A percentile compares a stretch with the other conserved stretches of the same genome.
Conservation (phyloP, 495 filamentous ascomycete species). For the Sordaria brevicollis region DNA sequence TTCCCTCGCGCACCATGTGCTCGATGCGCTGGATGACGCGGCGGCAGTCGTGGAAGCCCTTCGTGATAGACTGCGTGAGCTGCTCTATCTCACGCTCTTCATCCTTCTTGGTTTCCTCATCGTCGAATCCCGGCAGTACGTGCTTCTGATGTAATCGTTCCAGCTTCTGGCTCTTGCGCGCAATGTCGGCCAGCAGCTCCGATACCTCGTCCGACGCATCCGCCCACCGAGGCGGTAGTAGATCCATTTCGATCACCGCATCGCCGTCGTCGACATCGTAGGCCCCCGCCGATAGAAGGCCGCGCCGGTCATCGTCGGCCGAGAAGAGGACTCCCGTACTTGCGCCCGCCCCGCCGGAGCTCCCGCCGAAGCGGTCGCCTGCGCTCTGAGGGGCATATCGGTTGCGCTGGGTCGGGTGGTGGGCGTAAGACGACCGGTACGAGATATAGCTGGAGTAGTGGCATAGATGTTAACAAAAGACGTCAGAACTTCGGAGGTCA, state of each 20-base stretch:
- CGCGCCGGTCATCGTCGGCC: conserved; percentile 61
- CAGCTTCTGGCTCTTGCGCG: conserved; percentile 68
- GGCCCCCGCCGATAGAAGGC: conserved; percentile 68
- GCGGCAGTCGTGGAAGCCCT: conserved; percentile 81
- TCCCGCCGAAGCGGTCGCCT: conserved; percentile 63
- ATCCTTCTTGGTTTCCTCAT: conserved; percentile 71
- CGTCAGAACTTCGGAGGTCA: neutral
- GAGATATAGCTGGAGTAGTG: conserved; percentile 69
- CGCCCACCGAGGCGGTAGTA: conserved; percentile 89
- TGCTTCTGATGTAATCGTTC: conserved; percentile 96
- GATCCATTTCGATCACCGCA: conserved; percentile 95
- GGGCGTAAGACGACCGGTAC: conserved; percentile 95
- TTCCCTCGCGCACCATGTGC: conserved; percentile 67
- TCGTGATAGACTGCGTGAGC: conserved; percentile 81
- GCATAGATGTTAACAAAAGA: neutral
- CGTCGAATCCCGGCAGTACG: conserved; percentile 91
- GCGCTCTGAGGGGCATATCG: conserved; percentile 48
- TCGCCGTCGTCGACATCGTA: conserved; percentile 82
- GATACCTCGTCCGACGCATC: conserved; percentile 92
- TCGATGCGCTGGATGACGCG: conserved; percentile 79
- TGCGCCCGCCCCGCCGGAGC: conserved; percentile 24
- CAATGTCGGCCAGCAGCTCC: conserved; percentile 69
- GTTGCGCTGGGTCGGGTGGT: conserved; percentile 81
- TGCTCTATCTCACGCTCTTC: conserved; percentile 87
- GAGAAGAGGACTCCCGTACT: conserved; percentile 27